A percentile compares a stretch with the other conserved stretches of the same genome.
phyloP scores from a whole-genome alignment of 441 rosid genomes.

The Croton laevigatus region DNA sequence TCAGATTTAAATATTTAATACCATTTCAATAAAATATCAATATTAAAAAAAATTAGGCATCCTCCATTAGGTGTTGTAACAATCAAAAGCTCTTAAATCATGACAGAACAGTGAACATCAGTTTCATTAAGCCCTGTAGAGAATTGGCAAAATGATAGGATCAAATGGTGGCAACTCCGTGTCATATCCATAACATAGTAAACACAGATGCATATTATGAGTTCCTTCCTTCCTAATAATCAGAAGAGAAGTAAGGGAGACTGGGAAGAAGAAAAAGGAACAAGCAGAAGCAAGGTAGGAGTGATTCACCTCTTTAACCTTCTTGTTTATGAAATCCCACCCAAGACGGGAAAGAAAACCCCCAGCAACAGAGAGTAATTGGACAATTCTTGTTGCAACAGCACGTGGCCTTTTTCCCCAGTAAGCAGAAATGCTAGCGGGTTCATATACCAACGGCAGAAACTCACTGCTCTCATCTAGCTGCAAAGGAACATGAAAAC shows the following conservation, averaged over 20 bases:
- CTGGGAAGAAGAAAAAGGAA: not conserved
- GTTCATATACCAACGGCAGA: constrained; percentile 90
- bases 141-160: not conserved
- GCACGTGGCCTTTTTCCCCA: constrained; percentile 98
- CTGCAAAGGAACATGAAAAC: constrained; percentile 32
- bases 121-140: not conserved
- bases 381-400: constrained; percentile 75
- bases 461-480: constrained; percentile 91
- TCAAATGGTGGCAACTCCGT: not conserved
- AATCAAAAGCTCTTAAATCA: not conserved
- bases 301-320: constrained; percentile 77
- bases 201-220: not conserved
- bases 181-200: not conserved
- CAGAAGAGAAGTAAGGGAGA: too few species aligned
- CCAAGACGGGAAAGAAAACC: constrained; percentile 85
- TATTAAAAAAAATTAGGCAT: too few species aligned
- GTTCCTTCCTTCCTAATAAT: too few species aligned
- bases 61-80: not conserved
- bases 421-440: constrained; percentile 78
- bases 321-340: constrained; percentile 73
- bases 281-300: constrained; percentile 13
- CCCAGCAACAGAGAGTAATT: constrained; percentile 87
- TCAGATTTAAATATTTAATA: not conserved
- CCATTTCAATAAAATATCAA: not conserved
- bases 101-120: not conserved